phyloP scores from a whole-genome alignment of 148 eudicot species.

The Rhododendron molle region DNA sequence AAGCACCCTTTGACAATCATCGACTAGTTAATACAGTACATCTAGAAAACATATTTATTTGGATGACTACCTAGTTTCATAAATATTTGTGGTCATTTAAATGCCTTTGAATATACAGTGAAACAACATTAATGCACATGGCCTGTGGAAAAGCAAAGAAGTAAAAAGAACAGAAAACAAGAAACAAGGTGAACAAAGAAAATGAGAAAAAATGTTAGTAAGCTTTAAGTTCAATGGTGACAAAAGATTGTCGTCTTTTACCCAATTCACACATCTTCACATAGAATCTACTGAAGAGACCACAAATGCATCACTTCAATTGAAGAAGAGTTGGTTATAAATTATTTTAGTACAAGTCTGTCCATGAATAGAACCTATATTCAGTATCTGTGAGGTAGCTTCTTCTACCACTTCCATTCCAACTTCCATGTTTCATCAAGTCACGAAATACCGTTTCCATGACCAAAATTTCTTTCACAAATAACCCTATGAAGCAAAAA shows the following conservation, averaged over 20 bases:
- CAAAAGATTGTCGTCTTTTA: background rate
- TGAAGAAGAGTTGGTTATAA: background rate
- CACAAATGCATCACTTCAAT: background rate
- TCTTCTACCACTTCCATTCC: background rate
- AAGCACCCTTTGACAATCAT: conserved; percentile 40
- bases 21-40: background rate
- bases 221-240: background rate
- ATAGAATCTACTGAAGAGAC: background rate
- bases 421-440: background rate
- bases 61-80: background rate
- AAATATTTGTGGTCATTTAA: background rate
- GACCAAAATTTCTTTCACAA: background rate
- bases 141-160: background rate
- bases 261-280: background rate
- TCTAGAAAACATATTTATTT: background rate
- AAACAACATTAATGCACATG: background rate
- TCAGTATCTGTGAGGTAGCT: background rate
- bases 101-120: background rate
- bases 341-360: background rate
- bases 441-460: background rate
- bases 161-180: background rate
- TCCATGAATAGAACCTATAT: background rate
- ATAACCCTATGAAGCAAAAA: background rate
- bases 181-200: background rate
- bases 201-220: background rate